Percentiles rank a stretch among this genome's conserved stretches.
phyloP scores from a whole-genome alignment of 2,329 filamentous ascomycete genomes.

The Claviceps humidiphila region DNA sequence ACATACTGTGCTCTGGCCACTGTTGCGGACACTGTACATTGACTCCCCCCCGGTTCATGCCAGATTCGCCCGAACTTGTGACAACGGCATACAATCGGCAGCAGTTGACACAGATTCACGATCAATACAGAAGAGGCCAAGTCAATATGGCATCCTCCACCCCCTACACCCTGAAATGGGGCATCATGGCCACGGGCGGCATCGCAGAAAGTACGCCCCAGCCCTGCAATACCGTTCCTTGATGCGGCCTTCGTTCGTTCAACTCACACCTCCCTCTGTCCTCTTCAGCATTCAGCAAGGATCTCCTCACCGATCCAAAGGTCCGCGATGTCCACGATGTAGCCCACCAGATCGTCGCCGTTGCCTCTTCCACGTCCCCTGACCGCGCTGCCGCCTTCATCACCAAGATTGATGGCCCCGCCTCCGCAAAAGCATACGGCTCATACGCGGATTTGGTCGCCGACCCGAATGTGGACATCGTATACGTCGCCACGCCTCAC shows the following conservation, averaged over 20 bases:
- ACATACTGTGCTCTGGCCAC: too few species aligned
- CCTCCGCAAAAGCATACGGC: conserved; percentile 58
- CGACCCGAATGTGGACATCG: conserved; percentile 66
- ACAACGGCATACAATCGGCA: too few species aligned
- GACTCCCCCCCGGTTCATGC: too few species aligned
- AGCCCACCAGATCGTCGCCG: conserved; percentile 64
- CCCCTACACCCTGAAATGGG: conserved; percentile 42
- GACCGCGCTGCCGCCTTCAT: conserved; percentile 62
- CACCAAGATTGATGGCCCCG: conserved; percentile 53
- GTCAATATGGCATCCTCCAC: conserved; percentile 23
- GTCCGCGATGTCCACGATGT: conserved; percentile 58
- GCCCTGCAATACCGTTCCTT: too few species aligned
- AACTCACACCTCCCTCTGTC: neutral
- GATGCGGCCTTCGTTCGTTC: too few species aligned
- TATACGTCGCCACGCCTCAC: conserved; percentile 85
- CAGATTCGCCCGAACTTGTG: too few species aligned
- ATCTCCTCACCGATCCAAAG: conserved; percentile 62
- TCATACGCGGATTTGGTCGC: conserved; percentile 71
- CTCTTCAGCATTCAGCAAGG: conserved; percentile 52
- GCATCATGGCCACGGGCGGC: conserved; percentile 47
- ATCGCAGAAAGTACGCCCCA: conserved; percentile 39
- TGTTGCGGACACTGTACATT: too few species aligned
- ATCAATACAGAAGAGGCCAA: neutral
- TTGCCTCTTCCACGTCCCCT: conserved; percentile 63
- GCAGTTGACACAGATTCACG: too few species aligned